Evolutionary conservation across 352 stramenopile species (phyloP).

Genomic region (Pythium graminicola): DNA sequence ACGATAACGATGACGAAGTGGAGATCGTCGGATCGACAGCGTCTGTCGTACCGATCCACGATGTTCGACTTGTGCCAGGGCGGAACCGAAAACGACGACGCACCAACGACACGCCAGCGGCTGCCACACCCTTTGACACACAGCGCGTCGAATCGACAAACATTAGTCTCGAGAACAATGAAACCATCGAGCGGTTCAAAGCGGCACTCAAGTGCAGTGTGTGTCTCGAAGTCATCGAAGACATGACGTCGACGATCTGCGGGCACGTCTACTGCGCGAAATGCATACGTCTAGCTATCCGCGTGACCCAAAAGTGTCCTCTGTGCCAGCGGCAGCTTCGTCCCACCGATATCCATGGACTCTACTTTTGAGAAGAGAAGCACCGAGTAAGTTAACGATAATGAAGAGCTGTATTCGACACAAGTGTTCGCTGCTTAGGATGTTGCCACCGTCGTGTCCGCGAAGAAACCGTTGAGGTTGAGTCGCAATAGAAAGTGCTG

Average conservation of each 20-base stretch:
- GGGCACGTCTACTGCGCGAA: constrained; percentile 75
- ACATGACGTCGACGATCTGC: constrained; percentile 78
- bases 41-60: constrained; percentile 13
- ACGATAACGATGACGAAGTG: constrained; percentile 43
- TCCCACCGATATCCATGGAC: constrained; percentile 64
- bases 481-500: constrained; percentile 53
- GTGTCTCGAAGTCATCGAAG: constrained; percentile 64
- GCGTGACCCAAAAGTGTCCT: constrained; percentile 63
- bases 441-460: constrained; percentile 1
- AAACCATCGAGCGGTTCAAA: constrained; percentile 75
- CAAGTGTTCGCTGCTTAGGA: background rate
- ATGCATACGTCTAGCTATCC: constrained; percentile 66
- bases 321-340: constrained; percentile 59
- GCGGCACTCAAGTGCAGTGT: constrained; percentile 74
- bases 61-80: background rate
- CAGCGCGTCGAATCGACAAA: constrained; percentile 55
- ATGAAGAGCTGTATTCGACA: constrained; percentile 6
- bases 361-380: constrained; percentile 57
- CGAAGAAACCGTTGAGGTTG: constrained; percentile 45
- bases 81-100: constrained; percentile 36
- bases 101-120: background rate
- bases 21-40: constrained; percentile 41
- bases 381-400: constrained; percentile 15
- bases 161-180: constrained; percentile 66
- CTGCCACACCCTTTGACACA: constrained; percentile 25